phyloP scores from a whole-genome alignment of 257 asterid species.

The Capsicum pubescens region DNA sequence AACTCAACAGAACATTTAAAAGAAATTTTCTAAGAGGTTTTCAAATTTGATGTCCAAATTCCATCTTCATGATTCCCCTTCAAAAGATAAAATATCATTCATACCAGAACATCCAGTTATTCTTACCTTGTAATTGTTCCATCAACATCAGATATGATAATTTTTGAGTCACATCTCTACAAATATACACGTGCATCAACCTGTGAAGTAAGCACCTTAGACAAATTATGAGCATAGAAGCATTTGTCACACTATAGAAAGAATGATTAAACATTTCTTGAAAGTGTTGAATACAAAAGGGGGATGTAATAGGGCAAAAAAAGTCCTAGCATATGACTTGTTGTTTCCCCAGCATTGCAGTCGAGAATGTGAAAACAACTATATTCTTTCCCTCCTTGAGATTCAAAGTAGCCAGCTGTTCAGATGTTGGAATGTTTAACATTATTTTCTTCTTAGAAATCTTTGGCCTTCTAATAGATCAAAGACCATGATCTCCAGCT shows the following conservation, averaged over 20 bases:
- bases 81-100: no score
- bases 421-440: slow-evolving; percentile 71
- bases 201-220: slow-evolving; percentile 21
- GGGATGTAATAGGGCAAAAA: slow-evolving; percentile 9
- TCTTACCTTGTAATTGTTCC: no score
- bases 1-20: no score
- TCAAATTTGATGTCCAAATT: no score
- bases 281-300: slow-evolving; percentile 16
- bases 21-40: no score
- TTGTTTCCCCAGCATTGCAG: slow-evolving; percentile 89
- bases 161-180: no score
- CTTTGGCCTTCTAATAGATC: slow-evolving; percentile 54
- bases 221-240: slow-evolving; percentile 31
- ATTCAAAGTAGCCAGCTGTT: slow-evolving; percentile 78
- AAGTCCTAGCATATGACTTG: slow-evolving; percentile 56
- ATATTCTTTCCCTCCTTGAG: slow-evolving; percentile 80
- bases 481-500: slow-evolving; percentile 53
- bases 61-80: no score
- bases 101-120: no score
- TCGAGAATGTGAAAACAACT: slow-evolving; percentile 80
- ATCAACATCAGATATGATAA: no score
- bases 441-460: slow-evolving; percentile 53
- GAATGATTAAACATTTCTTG: neutral
- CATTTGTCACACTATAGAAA: slow-evolving; percentile 2
- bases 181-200: no score